Evolutionary conservation across 2,329 filamentous ascomycete species (phyloP).

Genomic region (Cladosporium colombiae): DNA sequence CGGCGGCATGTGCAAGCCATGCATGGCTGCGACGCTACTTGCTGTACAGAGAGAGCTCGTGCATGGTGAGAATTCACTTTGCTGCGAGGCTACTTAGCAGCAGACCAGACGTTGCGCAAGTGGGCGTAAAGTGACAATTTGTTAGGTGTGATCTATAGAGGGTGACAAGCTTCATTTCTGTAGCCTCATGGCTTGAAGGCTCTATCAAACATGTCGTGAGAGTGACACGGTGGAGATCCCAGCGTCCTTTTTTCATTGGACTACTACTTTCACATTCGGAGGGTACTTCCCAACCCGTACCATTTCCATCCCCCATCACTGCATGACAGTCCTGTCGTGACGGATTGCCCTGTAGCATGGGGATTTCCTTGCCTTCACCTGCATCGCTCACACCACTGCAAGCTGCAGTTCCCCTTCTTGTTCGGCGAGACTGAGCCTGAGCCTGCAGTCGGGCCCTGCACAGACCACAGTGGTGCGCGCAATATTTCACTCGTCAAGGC

Average conservation of each 20-base stretch:
- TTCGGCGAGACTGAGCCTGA: slow-evolving; percentile 1
- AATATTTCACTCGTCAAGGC: slow-evolving; percentile 11
- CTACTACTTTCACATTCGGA: not conserved
- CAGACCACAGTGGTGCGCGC: slow-evolving; percentile 5
- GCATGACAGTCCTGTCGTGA: slow-evolving; percentile 10
- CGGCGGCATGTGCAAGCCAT: slow-evolving; percentile 12
- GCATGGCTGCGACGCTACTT: too few species aligned
- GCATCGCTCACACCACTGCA: slow-evolving; percentile 7
- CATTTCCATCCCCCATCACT: not conserved
- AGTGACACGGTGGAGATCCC: not conserved
- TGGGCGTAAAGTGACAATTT: not conserved
- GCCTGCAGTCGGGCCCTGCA: slow-evolving; percentile 3
- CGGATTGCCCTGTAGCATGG: slow-evolving; percentile 2
- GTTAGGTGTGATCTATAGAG: not conserved
- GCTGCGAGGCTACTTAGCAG: not conserved
- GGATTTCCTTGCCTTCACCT: not conserved
- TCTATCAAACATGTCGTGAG: not conserved
- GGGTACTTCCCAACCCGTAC: not conserved
- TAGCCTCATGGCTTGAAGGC: not conserved
- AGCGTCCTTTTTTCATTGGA: not conserved
- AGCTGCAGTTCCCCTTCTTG: slow-evolving; percentile 3
- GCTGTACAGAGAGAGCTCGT: not conserved
- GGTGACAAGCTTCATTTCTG: not conserved
- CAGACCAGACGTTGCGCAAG: not conserved
- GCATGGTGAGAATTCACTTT: not conserved